Base-by-base conservation (phyloP, 225 moss, liverwort and hornwort species). In the Pseudisothecium myosuroides region DNA sequence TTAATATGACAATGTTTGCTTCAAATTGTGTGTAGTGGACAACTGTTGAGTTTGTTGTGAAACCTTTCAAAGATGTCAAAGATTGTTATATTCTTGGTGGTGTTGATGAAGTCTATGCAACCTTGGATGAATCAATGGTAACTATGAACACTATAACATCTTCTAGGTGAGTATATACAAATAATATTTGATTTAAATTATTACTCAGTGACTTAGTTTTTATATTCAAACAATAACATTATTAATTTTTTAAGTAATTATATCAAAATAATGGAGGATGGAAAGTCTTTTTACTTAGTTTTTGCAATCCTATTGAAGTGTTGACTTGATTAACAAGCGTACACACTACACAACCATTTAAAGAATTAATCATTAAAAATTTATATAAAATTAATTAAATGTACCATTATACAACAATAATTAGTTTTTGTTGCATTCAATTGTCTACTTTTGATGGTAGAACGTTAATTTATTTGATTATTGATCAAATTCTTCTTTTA, bases 91-190 rank as follows among this genome's bases (percentile, higher is more conserved):
- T 98, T 64, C 94, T 98, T 85, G 95, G 94, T 67, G 90, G 95
- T 55, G 94, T 98, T 88, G 98, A 98, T 90, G 98, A 98, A 84
- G 95, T 98, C 5, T 92, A 96, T 73, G 64, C 92, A 61, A 83
- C 95, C 6, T 89, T 98, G 16, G 97, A 98, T 89, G 98, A 98
- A 58, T 98, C 98, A 11, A 97, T 96, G 94, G 95, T 98, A 36
- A 96, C 95, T 7, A 96, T 98, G 96, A 98, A 95, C 31, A 96
- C 94, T 4, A 93, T 98, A 41, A 98, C 96, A 37, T 98, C 98
- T 20, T 98, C 98, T 58, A 96, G 97, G 98, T 98, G 76, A 85
- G 7, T n/a, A 10, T 2, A 12, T 27, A 6, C 3, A 13, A 8
- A 43, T 23, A 27, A 78, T 21, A 17, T 36, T 39, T 16, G 0